Conservation (phyloP, 495 filamentous ascomycete species). For the Aspergillus panamensis region DNA sequence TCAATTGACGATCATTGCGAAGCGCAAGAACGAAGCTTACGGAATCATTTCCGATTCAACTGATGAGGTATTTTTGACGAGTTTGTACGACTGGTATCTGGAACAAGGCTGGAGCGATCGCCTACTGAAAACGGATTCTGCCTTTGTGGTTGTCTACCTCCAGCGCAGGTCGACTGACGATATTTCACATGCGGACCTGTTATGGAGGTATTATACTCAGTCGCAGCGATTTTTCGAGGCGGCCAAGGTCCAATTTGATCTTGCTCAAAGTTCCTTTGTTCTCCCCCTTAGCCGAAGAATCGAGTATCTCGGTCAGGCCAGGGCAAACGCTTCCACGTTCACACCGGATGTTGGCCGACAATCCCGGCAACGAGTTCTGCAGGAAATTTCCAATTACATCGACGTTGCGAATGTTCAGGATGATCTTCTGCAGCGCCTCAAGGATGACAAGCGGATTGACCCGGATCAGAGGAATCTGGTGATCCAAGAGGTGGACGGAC, state of each 20-base stretch:
- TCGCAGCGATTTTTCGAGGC: slow-evolving; percentile 77
- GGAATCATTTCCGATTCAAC: slow-evolving; percentile 75
- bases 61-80: slow-evolving; percentile 90
- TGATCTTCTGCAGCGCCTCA: slow-evolving; percentile 78
- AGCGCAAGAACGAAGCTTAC: slow-evolving; percentile 82
- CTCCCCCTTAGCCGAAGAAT: slow-evolving; percentile 76
- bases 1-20: slow-evolving; percentile 66
- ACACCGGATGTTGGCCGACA: slow-evolving; percentile 69
- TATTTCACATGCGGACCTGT: slow-evolving; percentile 77
- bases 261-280: slow-evolving; percentile 75
- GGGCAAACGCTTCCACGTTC: slow-evolving; percentile 77
- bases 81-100: slow-evolving; percentile 96
- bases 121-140: slow-evolving; percentile 76
- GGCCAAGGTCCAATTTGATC: slow-evolving; percentile 75
- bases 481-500: slow-evolving; percentile 63
- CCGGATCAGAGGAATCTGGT: slow-evolving; percentile 58
- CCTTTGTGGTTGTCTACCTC: slow-evolving; percentile 83
- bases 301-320: slow-evolving; percentile 81
- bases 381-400: slow-evolving; percentile 79
- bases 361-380: slow-evolving; percentile 69
- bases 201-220: slow-evolving; percentile 85
- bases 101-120: slow-evolving; percentile 75
- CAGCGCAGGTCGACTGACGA: slow-evolving; percentile 64
- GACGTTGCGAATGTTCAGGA: slow-evolving; percentile 95
- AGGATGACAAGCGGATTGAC: slow-evolving; percentile 63